Percentiles rank a stretch among this genome's conserved stretches.
phyloP scores from a whole-genome alignment of 2,329 filamentous ascomycete genomes.

The Penicillium occitanis region DNA sequence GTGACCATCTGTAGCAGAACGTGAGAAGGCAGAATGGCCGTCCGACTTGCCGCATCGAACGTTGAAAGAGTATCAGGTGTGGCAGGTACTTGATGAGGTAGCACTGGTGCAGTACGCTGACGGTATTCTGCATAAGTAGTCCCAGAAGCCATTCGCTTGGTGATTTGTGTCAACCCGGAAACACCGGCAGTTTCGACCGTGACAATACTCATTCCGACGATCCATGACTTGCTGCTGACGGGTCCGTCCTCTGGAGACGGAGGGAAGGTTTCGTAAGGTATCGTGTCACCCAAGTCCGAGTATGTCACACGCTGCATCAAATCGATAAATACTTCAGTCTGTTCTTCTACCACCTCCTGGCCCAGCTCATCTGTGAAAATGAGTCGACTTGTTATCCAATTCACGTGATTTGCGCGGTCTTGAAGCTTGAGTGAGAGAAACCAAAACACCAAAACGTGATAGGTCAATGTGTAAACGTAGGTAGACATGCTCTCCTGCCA shows the following conservation, averaged over 20 bases:
- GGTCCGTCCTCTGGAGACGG: slow-evolving; percentile 44
- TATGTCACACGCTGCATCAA: slow-evolving; percentile 89
- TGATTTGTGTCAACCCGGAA: slow-evolving; percentile 51
- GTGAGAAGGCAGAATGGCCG: slow-evolving; percentile 48
- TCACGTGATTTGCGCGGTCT: slow-evolving; percentile 79
- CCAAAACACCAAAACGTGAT: slow-evolving; percentile 96
- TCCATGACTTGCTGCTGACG: slow-evolving; percentile 50
- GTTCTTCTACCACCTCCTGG: slow-evolving; percentile 77
- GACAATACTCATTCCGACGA: slow-evolving; percentile 54
- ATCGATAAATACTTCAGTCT: slow-evolving; percentile 89
- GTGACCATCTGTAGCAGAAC: slow-evolving; percentile 47
- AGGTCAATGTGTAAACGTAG: slow-evolving; percentile 90
- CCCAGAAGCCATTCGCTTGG: slow-evolving; percentile 53
- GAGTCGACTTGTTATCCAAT: slow-evolving; percentile 85
- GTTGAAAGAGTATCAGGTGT: slow-evolving; percentile 42
- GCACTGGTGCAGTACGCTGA: slow-evolving; percentile 47
- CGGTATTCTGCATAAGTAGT: slow-evolving; percentile 52
- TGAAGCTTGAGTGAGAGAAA: slow-evolving; percentile 84
- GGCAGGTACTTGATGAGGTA: slow-evolving; percentile 47
- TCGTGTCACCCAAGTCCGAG: slow-evolving; percentile 74
- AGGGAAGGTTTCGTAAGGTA: slow-evolving; percentile 44
- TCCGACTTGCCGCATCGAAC: slow-evolving; percentile 38
- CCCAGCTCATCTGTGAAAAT: slow-evolving; percentile 74
- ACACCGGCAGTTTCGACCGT: slow-evolving; percentile 51
- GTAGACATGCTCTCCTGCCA: slow-evolving; percentile 76